Evolutionary conservation across 73 alveolate species (phyloP), one percentile per base, ranked within the genome.

Genomic region (Paramecium sexaurelia): DNA sequence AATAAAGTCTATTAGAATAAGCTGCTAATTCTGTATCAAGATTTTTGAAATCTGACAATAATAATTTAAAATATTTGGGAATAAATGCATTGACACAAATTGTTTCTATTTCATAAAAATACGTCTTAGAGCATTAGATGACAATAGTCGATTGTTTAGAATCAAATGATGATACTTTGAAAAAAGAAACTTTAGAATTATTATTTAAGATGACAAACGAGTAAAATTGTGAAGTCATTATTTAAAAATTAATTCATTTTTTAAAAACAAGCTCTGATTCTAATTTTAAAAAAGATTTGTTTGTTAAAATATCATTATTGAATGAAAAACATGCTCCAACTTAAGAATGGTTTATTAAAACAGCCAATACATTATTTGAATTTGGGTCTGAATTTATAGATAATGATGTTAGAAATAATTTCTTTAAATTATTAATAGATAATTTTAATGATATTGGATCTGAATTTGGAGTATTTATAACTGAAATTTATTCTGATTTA

Each of bases 91-190:
- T 97, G 37, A 96, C 98, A 75, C 87, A 93, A 43, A 98, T 96
- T 92, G 98, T 98, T 86, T 85, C 87, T 20, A 84, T 84, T 55
- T 45, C 57, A 47, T 73, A 78, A 19, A 78, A 85, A 51, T 92
- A 84, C 87, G 99, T 98, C 7, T 94, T 96, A 92, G 95, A 95
- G 66, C 99, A 98, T 94, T 96, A 98, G 95, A 94, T 94, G 85
- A 95, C 96, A 41, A 97, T 98, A 20, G 99, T 98, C 5, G 99
- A 98, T 85, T 98, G 99, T 89, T 91, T 98, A 6, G 99, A 98
- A 95, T 98, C 97, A 85, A 88, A 96, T 10, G 99, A 98, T 89
- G 99, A 97, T 78, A 98, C 99, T 33, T 92, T 98, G 29, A 98
- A 98, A 92, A 95, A 95, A 45, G 98, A 97, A 91, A 98, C 99